Base-by-base conservation (phyloP, 495 filamentous ascomycete species). In the Niebla homalea region DNA sequence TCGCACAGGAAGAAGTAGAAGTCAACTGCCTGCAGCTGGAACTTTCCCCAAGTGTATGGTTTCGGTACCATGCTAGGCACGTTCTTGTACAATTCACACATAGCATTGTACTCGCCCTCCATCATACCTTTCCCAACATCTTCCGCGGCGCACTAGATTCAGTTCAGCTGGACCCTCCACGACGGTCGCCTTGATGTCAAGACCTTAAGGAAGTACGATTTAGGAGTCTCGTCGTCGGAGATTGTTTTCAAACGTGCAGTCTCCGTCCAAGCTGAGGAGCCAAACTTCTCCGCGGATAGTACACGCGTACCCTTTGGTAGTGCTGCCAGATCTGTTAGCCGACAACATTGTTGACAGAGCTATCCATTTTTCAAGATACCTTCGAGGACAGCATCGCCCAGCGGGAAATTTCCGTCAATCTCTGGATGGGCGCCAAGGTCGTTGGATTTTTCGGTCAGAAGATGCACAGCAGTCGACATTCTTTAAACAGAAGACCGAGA, bases 1-100 rank as follows among this genome's bases (percentile, higher is more conserved):
- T 71, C 61, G 49, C 57, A 66, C 6, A 74, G 60, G 49, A 69
- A 69, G 60, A 74, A 76, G 50, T 72, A 61, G 1, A 61, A 71
- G 4, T 64, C 51, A 16, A 67, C 61, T 14, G 20, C 39, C 0
- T 55, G 40, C 2, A 20, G 49, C 10, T 53, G 35, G 57, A 66
- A 74, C 1, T 62, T 65, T 5, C 74, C 74, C 48, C 60, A 70
- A 35, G 68, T 64, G 21, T 73, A 57, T 2, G 74, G 74, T 36
- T 61, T 65, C 14, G 73, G 69, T 8, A 62, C 63, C 49, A 74
- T 68, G n/a, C 53, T 49, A 10, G 71, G 70, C 4, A 65, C 3
- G 12, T 67, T 43, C 2, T 48, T 47, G 46, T 72, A 54, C 6
- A 76, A 68, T 2, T 68, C 66, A 15, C 42, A 62, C 58, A 70